Evolutionary conservation across 495 filamentous ascomycete species (phyloP), one percentile per base, ranked within the genome.

Genomic region (Hypoxylon fuscum): DNA sequence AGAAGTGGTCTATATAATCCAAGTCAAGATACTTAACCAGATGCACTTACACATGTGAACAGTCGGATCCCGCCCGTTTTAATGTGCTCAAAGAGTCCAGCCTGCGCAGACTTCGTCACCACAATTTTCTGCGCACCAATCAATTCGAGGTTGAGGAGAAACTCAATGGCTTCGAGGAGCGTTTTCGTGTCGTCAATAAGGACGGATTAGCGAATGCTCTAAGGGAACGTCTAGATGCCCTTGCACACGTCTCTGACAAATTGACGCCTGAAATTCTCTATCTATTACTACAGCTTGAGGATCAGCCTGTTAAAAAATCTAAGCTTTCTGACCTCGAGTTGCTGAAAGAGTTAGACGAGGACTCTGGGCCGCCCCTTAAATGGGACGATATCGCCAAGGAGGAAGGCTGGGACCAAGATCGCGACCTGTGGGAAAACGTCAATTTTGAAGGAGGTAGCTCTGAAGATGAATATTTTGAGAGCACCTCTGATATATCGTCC

Each of bases 141-240:
- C 94, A 96, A 66, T 98, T 97, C 70, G 91, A 91, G 25, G 86
- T 97, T 10, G 75, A 84, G 20, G 81, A 83, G 14, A 86, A 83
- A 29, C 81, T 96, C 4, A 84, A 88, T 18, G 95, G 95, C 2
- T 79, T 96, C 14, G 89, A 92, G 59, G 95, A 98, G 74, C 94
- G 94, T 65, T 96, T 96, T 71, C 83, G 85, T 34, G 80, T 97
- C 43, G 78, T 90, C 25, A 87, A 89, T 72, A 83, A 87, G 55
- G 93, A 97, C 70, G 84, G 87, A 12, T 73, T 96, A 21, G 92
- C 91, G n/a, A 87, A 92, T 60, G 91, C 90, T 6, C 79, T 97
- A 10, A 75, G 80, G 17, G 68, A 72, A 17, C 87, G 92, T 18
- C 73, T 93, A 20, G 75, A 81, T 9, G 83, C 87, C 55, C 72